Conservation (phyloP, 768 basidiomycete species). For the Mycena chlorophos region DNA sequence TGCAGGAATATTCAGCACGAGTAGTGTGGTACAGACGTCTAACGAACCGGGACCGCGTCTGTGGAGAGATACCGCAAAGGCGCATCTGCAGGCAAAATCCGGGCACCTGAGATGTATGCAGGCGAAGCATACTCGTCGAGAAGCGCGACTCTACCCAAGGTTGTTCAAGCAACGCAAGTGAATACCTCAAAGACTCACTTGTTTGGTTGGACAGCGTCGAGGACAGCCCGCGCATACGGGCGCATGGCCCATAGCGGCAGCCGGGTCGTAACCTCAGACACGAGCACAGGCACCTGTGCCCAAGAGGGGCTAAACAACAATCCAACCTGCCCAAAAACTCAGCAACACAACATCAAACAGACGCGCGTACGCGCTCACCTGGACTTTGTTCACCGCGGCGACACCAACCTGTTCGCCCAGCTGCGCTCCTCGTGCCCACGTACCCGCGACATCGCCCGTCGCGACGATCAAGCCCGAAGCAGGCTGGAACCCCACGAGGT, state of each 20-base stretch:
- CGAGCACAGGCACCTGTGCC: slow-evolving; percentile 46
- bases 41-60: slow-evolving; percentile 5
- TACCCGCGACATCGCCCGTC: slow-evolving; percentile 44
- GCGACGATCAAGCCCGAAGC: slow-evolving; percentile 43
- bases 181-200: slow-evolving; percentile 36
- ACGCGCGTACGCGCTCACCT: slow-evolving; percentile 36
- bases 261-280: slow-evolving; percentile 52
- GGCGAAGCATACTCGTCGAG: slow-evolving; percentile 55
- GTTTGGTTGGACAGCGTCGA: slow-evolving; percentile 46
- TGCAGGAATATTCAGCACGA: slow-evolving; percentile 20
- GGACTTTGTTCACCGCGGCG: slow-evolving; percentile 44
- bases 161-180: neutral
- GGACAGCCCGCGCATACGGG: slow-evolving; percentile 43
- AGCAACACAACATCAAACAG: neutral
- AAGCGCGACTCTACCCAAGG: slow-evolving; percentile 41
- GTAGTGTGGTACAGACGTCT: slow-evolving; percentile 12
- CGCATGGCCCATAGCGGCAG: slow-evolving; percentile 55
- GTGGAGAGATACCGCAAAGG: slow-evolving; percentile 56
- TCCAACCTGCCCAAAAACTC: slow-evolving; percentile 42
- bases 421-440: slow-evolving; percentile 53
- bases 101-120: slow-evolving; percentile 43
- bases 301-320: slow-evolving; percentile 50
- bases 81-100: slow-evolving; percentile 40
- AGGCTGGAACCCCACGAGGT: slow-evolving; percentile 38
- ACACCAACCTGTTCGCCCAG: slow-evolving; percentile 54